Percentiles rank a stretch among this genome's conserved stretches.
phyloP scores from a whole-genome alignment of 1,139 yeast genomes.

The Protomyces gravidus region DNA sequence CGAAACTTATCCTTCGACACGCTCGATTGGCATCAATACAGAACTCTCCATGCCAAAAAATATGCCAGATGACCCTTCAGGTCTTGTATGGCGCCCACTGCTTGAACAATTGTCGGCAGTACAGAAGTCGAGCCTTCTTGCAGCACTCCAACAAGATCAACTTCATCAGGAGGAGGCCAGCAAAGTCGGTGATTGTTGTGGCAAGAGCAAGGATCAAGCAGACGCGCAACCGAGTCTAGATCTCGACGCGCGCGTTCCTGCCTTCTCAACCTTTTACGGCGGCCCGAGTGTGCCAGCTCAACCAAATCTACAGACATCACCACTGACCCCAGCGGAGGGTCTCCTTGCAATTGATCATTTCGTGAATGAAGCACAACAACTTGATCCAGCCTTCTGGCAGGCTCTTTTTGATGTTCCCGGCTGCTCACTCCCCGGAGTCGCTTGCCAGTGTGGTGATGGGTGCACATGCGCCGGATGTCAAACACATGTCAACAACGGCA shows the following conservation, averaged over 20 bases:
- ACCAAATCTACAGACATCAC: not conserved
- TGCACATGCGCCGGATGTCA: constrained; percentile 22
- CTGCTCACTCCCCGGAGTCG: constrained; percentile 19
- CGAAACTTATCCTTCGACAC: constrained; percentile 4
- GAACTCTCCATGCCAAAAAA: not conserved
- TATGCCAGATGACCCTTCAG: not conserved
- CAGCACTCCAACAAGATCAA: not conserved
- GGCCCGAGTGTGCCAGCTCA: not conserved
- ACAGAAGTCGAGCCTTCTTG: not conserved
- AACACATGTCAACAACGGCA: constrained; percentile 17
- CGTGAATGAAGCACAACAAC: not conserved
- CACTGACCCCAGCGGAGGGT: not conserved
- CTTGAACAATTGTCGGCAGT: not conserved
- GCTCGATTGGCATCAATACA: constrained; percentile 21
- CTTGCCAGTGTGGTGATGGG: constrained; percentile 22
- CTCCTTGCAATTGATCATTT: constrained; percentile 11
- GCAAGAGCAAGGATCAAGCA: not conserved
- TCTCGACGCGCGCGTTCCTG: constrained; percentile 5
- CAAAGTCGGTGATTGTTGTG: not conserved
- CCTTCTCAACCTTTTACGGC: constrained; percentile 11
- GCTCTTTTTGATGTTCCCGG: constrained; percentile 23
- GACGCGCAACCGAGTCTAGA: not conserved
- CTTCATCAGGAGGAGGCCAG: not conserved
- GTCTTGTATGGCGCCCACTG: not conserved
- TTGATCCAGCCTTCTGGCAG: constrained; percentile 20